Evolutionary conservation across 2,329 filamentous ascomycete species (phyloP).

Genomic region (Fusarium tanahbumbuense): DNA sequence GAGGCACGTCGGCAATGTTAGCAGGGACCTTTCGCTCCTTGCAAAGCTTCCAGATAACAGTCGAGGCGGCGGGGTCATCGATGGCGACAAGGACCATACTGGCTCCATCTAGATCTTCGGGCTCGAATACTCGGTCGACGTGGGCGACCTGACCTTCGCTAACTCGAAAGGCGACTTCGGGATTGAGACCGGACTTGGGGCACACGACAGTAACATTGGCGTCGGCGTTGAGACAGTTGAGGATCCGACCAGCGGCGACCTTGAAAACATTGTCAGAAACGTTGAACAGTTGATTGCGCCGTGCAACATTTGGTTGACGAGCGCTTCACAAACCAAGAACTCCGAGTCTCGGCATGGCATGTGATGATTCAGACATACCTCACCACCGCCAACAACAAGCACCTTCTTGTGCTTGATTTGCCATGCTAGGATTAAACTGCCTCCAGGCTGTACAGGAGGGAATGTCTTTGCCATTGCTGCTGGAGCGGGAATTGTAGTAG

Average conservation of each 20-base stretch:
- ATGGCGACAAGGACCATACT: constrained; percentile 95
- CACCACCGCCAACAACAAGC: constrained; percentile 93
- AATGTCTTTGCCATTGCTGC: constrained; percentile 63
- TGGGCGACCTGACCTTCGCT: constrained; percentile 80
- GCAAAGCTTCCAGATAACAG: constrained; percentile 92
- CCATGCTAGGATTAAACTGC: constrained; percentile 95
- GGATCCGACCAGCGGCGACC: constrained; percentile 95
- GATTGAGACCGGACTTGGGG: constrained; percentile 82
- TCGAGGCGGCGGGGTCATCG: constrained; percentile 92
- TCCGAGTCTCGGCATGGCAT: constrained; percentile 17
- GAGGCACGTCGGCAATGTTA: constrained; percentile 96
- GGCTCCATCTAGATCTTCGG: constrained; percentile 82
- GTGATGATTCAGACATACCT: constrained; percentile 68
- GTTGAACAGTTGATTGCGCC: background rate
- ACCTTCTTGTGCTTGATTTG: constrained; percentile 90
- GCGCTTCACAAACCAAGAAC: constrained; percentile 1
- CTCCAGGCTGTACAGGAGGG: constrained; percentile 86
- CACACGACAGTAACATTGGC: constrained; percentile 88
- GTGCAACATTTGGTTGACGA: constrained; percentile 6
- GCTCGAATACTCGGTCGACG: constrained; percentile 84
- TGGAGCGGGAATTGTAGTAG: constrained; percentile 12
- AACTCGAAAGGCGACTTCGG: constrained; percentile 87
- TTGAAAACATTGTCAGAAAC: constrained; percentile 54
- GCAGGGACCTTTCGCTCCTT: constrained; percentile 85
- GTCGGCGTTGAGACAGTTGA: constrained; percentile 95